These are phyloP conservation scores for Erysimum pusillum DNA, from an alignment of 441 rosid genomes.

Conservation along the genomic window DNA sequence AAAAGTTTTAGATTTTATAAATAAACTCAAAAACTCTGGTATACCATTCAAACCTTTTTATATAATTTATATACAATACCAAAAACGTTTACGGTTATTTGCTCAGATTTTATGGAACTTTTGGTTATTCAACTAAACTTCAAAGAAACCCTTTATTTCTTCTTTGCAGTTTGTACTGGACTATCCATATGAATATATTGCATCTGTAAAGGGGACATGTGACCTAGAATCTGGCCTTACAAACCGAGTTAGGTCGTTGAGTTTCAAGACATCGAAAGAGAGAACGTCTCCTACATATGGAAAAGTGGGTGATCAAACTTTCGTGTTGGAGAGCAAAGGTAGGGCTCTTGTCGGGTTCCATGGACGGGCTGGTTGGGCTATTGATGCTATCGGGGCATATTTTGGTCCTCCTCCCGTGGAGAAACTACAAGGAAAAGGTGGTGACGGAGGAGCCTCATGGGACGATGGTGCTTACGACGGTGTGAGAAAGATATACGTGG, in stretches of 20 bases:
- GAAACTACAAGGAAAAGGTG: conserved; percentile 14
- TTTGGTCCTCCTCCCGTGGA: neutral
- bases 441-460: conserved; percentile 23
- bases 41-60: too few relatives aligned
- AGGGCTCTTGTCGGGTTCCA: conserved; percentile 19
- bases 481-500: conserved; percentile 7
- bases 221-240: neutral
- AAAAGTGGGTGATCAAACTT: neutral
- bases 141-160: neutral
- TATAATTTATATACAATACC: too few relatives aligned
- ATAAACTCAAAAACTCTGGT: too few relatives aligned
- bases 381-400: conserved; percentile 25
- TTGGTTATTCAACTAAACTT: too few relatives aligned
- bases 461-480: conserved; percentile 6
- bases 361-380: neutral
- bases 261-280: conserved; percentile 23
- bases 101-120: too few relatives aligned
- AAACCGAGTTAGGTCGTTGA: neutral
- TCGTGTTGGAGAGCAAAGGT: conserved; percentile 24
- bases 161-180: conserved; percentile 14
- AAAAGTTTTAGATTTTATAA: too few relatives aligned
- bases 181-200: conserved; percentile 23
- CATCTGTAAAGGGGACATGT: conserved; percentile 15
- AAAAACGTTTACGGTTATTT: too few relatives aligned
- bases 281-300: conserved; percentile 34